Base-by-base conservation (phyloP, 352 stramenopile genomes). In the Blastocystis sp. region DNA sequence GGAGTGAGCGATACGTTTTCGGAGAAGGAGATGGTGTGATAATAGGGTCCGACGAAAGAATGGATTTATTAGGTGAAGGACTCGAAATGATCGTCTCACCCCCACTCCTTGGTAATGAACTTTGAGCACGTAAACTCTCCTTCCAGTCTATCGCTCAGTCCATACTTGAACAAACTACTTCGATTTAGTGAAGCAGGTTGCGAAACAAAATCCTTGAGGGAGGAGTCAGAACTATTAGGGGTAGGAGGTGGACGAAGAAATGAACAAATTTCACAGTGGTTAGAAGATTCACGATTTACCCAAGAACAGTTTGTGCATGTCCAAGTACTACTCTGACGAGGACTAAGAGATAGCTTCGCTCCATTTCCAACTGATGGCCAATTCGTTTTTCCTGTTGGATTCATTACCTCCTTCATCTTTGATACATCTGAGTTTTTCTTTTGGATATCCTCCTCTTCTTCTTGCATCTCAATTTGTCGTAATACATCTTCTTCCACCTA, bases 401-500 rank as follows among this genome's bases (percentile, higher is more conserved):
- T 65, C 4, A 37, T 63, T 63, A 37, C 13, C 37, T 41, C n/a
- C 8, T 81, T 4, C 3, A 39, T 37, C 16, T 24, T 6, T 20
- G 39, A 20, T 24, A 41, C n/a, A 37, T 41, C 24, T 8, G 70
- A 43, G 45, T 64, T 65, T 7, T 26, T n/a, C 13, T 66, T 9
- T 39, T 39, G 50, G 41, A 37, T 16, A n/a, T 8, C 7, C 50
- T 81, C 26, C 26, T 68, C 20, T 30, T 3, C 18, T 41, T 63
- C 70, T 63, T 81, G 37, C 70, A 50, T 8, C 39, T 81, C 70
- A 81, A 81, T 81, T 43, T 16, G 45, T 41, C 7, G 7, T 63
- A 81, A 47, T n/a, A 81, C 34, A 37, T 81, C 70, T 41, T 81
- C 70, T 20, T 41, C 37, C 34, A 81, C 55, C 70, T 81, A 64